phyloP scores from a whole-genome alignment of 225 moss, liverwort and hornwort genomes.

The Polytrichum commune region DNA sequence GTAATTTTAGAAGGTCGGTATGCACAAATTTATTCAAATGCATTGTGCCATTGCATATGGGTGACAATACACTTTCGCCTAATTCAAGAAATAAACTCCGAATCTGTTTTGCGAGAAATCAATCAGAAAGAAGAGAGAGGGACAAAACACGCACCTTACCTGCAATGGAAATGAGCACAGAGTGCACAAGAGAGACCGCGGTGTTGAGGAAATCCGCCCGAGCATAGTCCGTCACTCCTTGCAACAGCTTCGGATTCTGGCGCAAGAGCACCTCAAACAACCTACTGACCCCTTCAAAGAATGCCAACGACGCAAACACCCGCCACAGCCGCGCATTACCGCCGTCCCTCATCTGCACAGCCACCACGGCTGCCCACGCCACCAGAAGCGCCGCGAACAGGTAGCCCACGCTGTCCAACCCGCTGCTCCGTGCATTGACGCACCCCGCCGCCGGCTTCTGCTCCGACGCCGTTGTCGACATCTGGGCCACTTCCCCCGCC shows the following conservation, averaged over 20 bases:
- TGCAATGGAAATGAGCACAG: constrained; percentile 52
- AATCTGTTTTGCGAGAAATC: too few relatives aligned
- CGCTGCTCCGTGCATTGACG: too few relatives aligned
- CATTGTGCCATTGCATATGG: too few relatives aligned
- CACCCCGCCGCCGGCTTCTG: too few relatives aligned
- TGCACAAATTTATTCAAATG: too few relatives aligned
- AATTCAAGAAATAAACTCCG: too few relatives aligned
- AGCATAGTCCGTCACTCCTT: constrained; percentile 34
- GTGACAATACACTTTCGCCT: too few relatives aligned
- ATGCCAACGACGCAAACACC: constrained; percentile 47
- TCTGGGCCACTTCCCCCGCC: too few relatives aligned
- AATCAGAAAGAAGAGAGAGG: too few relatives aligned
- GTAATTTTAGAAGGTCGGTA: neutral
- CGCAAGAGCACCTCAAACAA: constrained; percentile 30
- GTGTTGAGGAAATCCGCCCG: constrained; percentile 76
- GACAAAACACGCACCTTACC: constrained; percentile 38
- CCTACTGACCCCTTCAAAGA: constrained; percentile 63
- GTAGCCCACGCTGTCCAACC: constrained; percentile 38
- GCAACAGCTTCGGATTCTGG: constrained; percentile 35
- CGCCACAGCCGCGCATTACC: constrained; percentile 55
- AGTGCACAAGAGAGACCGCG: constrained; percentile 81
- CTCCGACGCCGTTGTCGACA: too few relatives aligned
- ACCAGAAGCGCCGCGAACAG: constrained; percentile 52
- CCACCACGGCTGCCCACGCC: constrained; percentile 51
- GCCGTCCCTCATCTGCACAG: constrained; percentile 28